These are phyloP conservation scores for Funneliformis geosporum DNA, from an alignment of 192 early-diverging fungal species.

Conservation along the genomic window DNA sequence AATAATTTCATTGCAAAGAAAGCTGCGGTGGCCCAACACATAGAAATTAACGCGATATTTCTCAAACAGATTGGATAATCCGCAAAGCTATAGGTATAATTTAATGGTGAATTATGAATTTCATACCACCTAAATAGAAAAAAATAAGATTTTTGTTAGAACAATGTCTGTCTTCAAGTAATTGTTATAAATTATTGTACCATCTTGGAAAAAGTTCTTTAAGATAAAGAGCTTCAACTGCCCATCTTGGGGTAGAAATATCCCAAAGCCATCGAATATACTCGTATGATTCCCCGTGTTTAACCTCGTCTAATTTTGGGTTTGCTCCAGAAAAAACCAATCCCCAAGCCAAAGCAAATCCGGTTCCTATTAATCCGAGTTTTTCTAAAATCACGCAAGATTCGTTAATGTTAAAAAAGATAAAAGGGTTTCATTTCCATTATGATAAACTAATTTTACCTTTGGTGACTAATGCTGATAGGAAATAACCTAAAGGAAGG, in stretches of 20 bases:
- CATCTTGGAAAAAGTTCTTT: slow-evolving; percentile 48
- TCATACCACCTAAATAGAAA: slow-evolving; percentile 39
- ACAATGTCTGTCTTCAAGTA: too few species aligned
- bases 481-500: slow-evolving; percentile 45
- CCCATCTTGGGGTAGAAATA: slow-evolving; percentile 62
- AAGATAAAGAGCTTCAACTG: slow-evolving; percentile 61
- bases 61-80: slow-evolving; percentile 48
- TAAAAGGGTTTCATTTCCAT: neutral
- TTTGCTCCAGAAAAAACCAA: slow-evolving; percentile 59
- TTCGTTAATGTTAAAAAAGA: too few species aligned
- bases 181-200: too few species aligned
- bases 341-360: slow-evolving; percentile 64
- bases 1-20: slow-evolving; percentile 57
- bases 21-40: slow-evolving; percentile 56
- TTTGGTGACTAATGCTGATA: slow-evolving; percentile 51
- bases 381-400: neutral
- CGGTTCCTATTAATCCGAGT: slow-evolving; percentile 57
- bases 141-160: neutral
- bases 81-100: slow-evolving; percentile 44
- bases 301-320: slow-evolving; percentile 52
- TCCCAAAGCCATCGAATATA: slow-evolving; percentile 56
- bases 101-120: slow-evolving; percentile 34
- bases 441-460: neutral
- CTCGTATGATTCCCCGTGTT: slow-evolving; percentile 29
- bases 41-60: slow-evolving; percentile 45